Conservation (phyloP, 2,329 filamentous ascomycete species). For the Ophiostoma sp. region DNA sequence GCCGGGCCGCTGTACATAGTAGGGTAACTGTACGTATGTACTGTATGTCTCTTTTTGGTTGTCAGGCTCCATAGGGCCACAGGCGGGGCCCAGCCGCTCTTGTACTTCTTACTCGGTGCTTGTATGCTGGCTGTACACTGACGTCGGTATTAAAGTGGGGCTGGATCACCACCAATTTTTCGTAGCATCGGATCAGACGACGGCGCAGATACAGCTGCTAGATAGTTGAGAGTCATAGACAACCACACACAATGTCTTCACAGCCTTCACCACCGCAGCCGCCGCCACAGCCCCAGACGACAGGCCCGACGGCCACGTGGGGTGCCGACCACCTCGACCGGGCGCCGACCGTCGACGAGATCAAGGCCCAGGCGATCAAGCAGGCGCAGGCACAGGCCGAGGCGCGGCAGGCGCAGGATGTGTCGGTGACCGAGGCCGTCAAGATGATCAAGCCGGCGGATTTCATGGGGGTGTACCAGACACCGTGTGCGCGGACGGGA, state of each 20-base stretch:
- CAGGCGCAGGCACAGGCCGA: constrained; percentile 7
- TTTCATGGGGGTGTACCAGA: constrained; percentile 66
- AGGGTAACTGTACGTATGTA: background rate
- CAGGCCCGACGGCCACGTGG: constrained; percentile 27
- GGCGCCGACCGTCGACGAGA: constrained; percentile 32
- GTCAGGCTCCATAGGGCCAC: background rate
- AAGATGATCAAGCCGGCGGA: constrained; percentile 63
- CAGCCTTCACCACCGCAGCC: background rate
- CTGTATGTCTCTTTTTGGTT: background rate
- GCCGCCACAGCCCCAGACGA: constrained; percentile 18
- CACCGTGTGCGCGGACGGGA: constrained; percentile 78
- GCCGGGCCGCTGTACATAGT: constrained; percentile 9
- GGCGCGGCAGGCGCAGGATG: constrained; percentile 19
- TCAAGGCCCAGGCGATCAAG: constrained; percentile 30
- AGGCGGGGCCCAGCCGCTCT: background rate
- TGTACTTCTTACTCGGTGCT: background rate
- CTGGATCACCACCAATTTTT: background rate
- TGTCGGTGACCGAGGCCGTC: constrained; percentile 56
- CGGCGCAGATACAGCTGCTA: background rate
- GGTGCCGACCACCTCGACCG: constrained; percentile 28
- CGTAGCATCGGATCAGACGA: background rate
- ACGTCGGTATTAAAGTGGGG: constrained; percentile 11
- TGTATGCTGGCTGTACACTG: background rate
- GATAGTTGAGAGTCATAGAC: background rate
- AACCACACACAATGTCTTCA: constrained; percentile 6